Evolutionary conservation across 768 basidiomycete species (phyloP), one percentile per base, ranked within the genome.

Genomic region (Boletellus ananiceps): DNA sequence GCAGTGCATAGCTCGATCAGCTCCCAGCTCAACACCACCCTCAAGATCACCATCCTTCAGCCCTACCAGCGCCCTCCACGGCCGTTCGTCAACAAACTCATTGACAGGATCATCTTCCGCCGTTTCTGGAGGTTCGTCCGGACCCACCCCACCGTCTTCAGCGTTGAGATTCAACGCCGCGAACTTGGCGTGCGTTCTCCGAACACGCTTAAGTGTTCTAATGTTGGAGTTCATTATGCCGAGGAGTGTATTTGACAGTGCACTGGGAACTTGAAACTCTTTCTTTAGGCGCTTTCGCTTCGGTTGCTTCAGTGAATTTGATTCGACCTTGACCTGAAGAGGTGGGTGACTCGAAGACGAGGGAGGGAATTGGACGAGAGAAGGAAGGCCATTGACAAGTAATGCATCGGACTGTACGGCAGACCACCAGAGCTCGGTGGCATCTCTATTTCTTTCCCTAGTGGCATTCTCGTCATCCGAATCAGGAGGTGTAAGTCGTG

Each of bases 181-280:
- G 55, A 89, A 84, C 59, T 83, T 85, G 50, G 78, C 71, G 61
- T 93, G 87, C 0, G 84, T 88, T 53, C 80, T 78, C 46, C 87
- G 74, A 27, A 92, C 77, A 21, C 84, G 78, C 50, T 83, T 80
- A 70, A 91, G 76, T 3, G 86, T 86, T 55, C 75, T 80, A 49
- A 92, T 81, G 59, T 92, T 92, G 44, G 71, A 72, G 62, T 86
- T 89, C 83, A 92, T 89, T 46, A 83, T 58, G 14, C 68, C 69
- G n/a, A 89, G 70, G 16, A 92, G 67, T 1, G 83, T 75, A 42
- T 75, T 60, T 63, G 72, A 61, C 59, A 66, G 44, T 15, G 61
- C 57, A 33, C 46, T 55, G 39, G 49, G 50, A 18, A 31, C 51
- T 33, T 36, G 57, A 13, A 12, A 37, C 35, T 39, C 58, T 21